These are phyloP conservation scores for Pulveroboletus sp. DNA, from an alignment of 768 basidiomycete species.

Conservation along the genomic window DNA sequence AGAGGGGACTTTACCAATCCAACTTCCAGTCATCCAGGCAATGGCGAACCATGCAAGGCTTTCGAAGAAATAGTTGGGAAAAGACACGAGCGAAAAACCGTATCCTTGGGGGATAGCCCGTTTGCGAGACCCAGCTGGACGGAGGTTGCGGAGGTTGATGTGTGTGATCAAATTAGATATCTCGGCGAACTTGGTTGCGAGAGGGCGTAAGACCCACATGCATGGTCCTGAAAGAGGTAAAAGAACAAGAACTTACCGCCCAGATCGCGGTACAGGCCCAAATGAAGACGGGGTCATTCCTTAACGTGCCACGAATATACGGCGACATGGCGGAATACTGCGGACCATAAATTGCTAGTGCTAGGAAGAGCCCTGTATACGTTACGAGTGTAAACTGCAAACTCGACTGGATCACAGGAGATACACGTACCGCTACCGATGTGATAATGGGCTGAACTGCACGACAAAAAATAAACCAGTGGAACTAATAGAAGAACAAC, in stretches of 20 bases:
- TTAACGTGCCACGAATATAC: slow-evolving; percentile 55
- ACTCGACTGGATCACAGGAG: neutral
- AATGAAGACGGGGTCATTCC: slow-evolving; percentile 65
- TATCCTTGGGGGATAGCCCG: slow-evolving; percentile 91
- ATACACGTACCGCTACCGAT: slow-evolving; percentile 53
- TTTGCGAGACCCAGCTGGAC: slow-evolving; percentile 71
- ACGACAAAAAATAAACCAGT: neutral
- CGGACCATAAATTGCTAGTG: slow-evolving; percentile 77
- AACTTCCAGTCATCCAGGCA: slow-evolving; percentile 71
- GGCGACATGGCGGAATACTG: slow-evolving; percentile 65
- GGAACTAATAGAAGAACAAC: neutral
- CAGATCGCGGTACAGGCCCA: slow-evolving; percentile 62
- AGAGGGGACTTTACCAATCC: slow-evolving; percentile 50
- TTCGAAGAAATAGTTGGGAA: slow-evolving; percentile 96
- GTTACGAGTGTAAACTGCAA: slow-evolving; percentile 1
- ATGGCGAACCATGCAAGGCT: slow-evolving; percentile 68
- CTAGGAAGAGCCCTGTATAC: slow-evolving; percentile 61
- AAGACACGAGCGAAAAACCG: slow-evolving; percentile 82
- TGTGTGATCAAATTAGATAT: slow-evolving; percentile 83
- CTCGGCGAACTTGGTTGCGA: slow-evolving; percentile 61
- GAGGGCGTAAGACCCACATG: neutral
- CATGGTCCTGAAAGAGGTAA: neutral
- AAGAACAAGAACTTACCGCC: slow-evolving; percentile 51
- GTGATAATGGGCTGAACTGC: slow-evolving; percentile 87
- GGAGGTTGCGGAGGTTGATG: slow-evolving; percentile 74